Base-by-base conservation (phyloP, 192 early-diverging fungal species). In the Umbelopsis ramanniana region DNA sequence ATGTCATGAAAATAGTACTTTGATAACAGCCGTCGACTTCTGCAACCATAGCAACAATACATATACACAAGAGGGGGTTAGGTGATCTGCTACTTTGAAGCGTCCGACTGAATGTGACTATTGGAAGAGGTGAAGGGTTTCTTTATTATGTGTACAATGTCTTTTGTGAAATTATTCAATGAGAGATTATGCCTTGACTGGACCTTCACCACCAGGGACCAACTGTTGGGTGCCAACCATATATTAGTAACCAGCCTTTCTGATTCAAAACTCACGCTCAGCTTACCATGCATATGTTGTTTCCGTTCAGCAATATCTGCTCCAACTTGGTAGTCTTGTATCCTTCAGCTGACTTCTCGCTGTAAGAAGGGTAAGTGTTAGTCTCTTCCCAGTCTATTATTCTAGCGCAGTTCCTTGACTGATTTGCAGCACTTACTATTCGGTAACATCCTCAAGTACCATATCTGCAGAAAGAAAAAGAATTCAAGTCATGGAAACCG, bases 401-500 rank as follows among this genome's bases (percentile, higher is more conserved):
- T 37, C 69, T 69, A 67, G 6, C 67, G 21, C 35, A 46, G 9
- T n/a, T 24, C 19, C 17, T 52, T 54, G 40, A n/a, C 6, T 15
- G 22, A 15, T 26, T 8, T 29, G 29, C 26, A 33, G 7, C 5
- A 90, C 91, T 81, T 83, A 92, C 90, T 85, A 96, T 85, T 99
- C 96, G 33, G 95, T 97, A 43, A 98, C 97, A 69, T 99, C 91
- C 69, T 97, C 93, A 68, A 99, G 80, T 5, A 99, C 96, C 97
- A 99, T 97, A 82, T 98, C 88, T 91, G 52, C 26, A 52, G 40
- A 10, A 50, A 26, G 55, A 29, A 55, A 26, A 2, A 46, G 55
- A 68, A 15, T 11, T 0, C 26, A 63, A 33, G 57, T 63, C 57
- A 63, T 37, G 57, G 26, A 15, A 37, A 63, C 37, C 57, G 33